Base-by-base conservation (phyloP, 164 flowering plant species). In the Malania oleifera region DNA sequence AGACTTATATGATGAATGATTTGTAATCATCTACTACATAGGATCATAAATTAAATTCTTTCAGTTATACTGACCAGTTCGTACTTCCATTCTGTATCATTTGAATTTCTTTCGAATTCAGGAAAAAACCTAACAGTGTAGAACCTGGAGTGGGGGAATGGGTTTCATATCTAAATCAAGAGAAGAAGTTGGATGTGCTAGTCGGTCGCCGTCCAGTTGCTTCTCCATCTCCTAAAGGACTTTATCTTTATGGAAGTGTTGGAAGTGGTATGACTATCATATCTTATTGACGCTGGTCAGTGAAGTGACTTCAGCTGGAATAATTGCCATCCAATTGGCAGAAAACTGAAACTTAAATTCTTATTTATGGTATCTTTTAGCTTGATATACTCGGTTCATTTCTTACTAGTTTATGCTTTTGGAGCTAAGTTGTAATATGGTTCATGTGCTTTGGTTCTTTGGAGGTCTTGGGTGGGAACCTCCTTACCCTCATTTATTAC, bases 101-200 rank as follows among this genome's bases (percentile, higher is more conserved):
- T 40, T 27, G 15, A 50, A 28, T 56, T 23, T 44, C 26, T 41
- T 18, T 59, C 64, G 51, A 51, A n/a, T 28, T 59, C 75, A 85
- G 91, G 82, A 77, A 61, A 61, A 75, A 54, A 52, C 59, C 70
- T 65, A 73, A 63, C 4, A 65, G 62, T 67, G 73, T 87, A 37
- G 96, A 92, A 82, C 72, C 82, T 41, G 98, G 98, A 62, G 98
- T 83, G n/a, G 98, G 98, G 46, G 84, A 78, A 72, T 89, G 95
- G 98, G 97, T 86, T 23, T 87, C 98, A 23, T 89, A 81, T 65
- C 90, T 92, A 19, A 92, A 92, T 47, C 80, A 96, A 40, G 97
- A 92, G 74, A 89, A 49, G 80, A 92, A 84, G 67, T 64, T 92
- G 67, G 91, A 92, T 75, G 77, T 85, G 18, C 55, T 75, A 25